phyloP scores from a whole-genome alignment of 331 rosid genomes.

The Saraca asoca region DNA sequence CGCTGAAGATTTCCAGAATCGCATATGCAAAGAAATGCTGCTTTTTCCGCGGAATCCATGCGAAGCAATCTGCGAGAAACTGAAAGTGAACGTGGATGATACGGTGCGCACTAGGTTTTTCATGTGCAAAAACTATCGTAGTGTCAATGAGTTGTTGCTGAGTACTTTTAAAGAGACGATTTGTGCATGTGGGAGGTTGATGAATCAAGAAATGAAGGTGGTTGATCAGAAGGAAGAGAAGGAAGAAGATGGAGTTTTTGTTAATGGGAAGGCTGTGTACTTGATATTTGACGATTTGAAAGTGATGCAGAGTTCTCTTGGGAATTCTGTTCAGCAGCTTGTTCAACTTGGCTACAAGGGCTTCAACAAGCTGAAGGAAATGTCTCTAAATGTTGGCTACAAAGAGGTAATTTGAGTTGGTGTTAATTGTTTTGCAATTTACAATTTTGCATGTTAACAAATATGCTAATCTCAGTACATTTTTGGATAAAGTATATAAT shows the following conservation, averaged over 20 bases:
- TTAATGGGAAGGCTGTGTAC: not conserved
- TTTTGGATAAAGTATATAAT: too few relatives aligned
- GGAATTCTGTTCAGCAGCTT: not conserved
- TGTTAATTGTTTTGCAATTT: too few relatives aligned
- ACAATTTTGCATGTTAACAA: too few relatives aligned
- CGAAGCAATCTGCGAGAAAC: constrained; percentile 5
- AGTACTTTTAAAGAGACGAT: not conserved
- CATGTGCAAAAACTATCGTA: not conserved
- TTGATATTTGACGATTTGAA: constrained; percentile 29
- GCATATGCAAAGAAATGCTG: constrained; percentile 16
- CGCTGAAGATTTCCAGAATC: not conserved
- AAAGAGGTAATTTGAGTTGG: constrained; percentile 8
- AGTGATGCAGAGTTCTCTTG: not conserved
- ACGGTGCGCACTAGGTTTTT: constrained; percentile 2
- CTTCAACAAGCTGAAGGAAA: not conserved
- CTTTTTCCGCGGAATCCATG: constrained; percentile 5
- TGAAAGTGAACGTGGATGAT: constrained; percentile 25
- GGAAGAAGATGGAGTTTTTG: constrained; percentile 15
- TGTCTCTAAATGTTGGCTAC: not conserved
- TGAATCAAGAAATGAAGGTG: constrained; percentile 1
- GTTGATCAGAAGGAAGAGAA: not conserved
- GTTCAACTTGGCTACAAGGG: not conserved
- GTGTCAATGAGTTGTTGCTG: not conserved
- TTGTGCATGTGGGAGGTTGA: not conserved
- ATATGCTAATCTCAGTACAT: too few relatives aligned